These are phyloP conservation scores for Epichloe uncinata DNA, from an alignment of 2,329 filamentous ascomycete genomes.

Conservation along the genomic window DNA sequence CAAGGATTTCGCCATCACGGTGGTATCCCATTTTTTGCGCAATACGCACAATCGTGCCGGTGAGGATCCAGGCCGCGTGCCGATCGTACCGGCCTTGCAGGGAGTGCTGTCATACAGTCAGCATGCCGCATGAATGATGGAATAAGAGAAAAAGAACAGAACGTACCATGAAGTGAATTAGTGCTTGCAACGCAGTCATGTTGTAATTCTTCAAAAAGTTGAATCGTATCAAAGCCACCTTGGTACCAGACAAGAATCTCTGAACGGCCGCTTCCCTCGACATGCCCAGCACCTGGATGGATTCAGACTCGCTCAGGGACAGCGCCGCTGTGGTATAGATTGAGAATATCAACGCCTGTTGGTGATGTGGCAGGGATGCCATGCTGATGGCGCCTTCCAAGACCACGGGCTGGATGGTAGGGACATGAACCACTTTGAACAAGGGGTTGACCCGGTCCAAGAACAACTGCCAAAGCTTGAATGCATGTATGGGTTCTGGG, in stretches of 20 bases:
- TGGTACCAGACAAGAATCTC: constrained; percentile 38
- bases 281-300: constrained; percentile 36
- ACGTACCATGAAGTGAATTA: constrained; percentile 43
- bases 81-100: constrained; percentile 45
- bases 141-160: background rate
- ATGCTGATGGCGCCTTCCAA: constrained; percentile 48
- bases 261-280: constrained; percentile 35
- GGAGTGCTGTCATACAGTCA: constrained; percentile 29
- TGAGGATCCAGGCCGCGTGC: constrained; percentile 47
- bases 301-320: constrained; percentile 43
- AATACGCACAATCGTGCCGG: constrained; percentile 47
- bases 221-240: constrained; percentile 34
- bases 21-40: constrained; percentile 55
- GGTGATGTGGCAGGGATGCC: constrained; percentile 38
- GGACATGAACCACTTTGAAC: constrained; percentile 59
- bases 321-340: constrained; percentile 51
- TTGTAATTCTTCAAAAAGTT: constrained; percentile 47
- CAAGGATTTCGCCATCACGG: constrained; percentile 43
- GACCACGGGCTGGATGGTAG: constrained; percentile 51
- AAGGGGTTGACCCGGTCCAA: constrained; percentile 63
- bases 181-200: constrained; percentile 43
- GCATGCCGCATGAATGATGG: background rate
- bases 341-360: constrained; percentile 49
- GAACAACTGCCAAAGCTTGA: constrained; percentile 62
- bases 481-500: constrained; percentile 51